phyloP scores from a whole-genome alignment of 129 eudicot genomes.

The Arctium lappa region DNA sequence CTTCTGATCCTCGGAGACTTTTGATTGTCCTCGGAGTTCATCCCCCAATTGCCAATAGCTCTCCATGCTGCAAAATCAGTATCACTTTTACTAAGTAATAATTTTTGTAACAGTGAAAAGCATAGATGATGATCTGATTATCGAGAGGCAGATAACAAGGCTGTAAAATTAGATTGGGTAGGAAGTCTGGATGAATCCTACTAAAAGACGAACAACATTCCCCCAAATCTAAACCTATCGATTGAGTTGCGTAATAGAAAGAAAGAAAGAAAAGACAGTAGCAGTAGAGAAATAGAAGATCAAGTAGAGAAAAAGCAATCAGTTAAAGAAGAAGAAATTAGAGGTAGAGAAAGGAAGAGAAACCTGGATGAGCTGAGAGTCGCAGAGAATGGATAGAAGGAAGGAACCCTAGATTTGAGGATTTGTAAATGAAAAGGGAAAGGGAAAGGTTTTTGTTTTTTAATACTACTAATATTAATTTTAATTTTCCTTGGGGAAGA shows the following conservation, averaged over 20 bases:
- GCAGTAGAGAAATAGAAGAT: background rate
- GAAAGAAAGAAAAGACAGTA: background rate
- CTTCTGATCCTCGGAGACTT: conserved; percentile 80
- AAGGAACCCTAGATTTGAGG: background rate
- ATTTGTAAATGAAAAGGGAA: background rate
- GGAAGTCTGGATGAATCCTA: background rate
- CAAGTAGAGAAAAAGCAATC: background rate
- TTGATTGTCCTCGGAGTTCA: conserved; percentile 85
- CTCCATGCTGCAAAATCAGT: conserved; percentile 57
- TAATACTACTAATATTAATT: too few relatives aligned
- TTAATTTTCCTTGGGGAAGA: background rate
- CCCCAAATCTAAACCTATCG: conserved; percentile 13
- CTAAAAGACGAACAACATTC: conserved; percentile 14
- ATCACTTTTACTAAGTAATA: background rate
- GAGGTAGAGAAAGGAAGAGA: background rate
- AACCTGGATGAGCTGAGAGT: conserved; percentile 31
- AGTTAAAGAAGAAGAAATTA: background rate
- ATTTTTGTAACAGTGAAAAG: background rate
- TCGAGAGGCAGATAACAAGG: background rate
- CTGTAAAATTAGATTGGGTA: background rate
- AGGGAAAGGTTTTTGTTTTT: background rate
- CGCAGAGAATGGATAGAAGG: background rate
- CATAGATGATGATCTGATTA: background rate
- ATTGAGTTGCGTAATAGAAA: background rate
- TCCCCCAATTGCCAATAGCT: conserved; percentile 95